phyloP scores from a whole-genome alignment of 164 flowering plant genomes.

The Aristolochia contorta region DNA sequence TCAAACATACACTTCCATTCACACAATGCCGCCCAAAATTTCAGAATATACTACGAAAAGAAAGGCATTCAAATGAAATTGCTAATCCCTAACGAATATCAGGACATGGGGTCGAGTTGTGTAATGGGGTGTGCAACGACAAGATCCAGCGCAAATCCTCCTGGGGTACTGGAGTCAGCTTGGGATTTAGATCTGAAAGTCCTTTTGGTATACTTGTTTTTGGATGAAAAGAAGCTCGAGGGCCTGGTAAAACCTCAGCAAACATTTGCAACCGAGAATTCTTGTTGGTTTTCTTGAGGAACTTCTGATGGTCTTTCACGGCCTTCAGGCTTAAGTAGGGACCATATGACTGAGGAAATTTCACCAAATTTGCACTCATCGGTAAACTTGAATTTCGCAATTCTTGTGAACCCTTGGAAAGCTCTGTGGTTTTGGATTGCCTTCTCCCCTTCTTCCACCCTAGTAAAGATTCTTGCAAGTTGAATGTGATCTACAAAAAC shows the following conservation, averaged over 20 bases:
- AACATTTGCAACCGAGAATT: constrained; percentile 27
- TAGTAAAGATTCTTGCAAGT: constrained; percentile 32
- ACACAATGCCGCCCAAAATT: no score
- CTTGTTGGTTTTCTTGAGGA: constrained; percentile 13
- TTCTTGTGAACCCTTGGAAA: constrained; percentile 2
- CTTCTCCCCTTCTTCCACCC: constrained; percentile 34
- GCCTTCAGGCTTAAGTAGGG: constrained; percentile 26
- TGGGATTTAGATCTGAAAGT: not conserved
- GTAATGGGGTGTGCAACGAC: no score
- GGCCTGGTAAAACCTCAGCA: constrained; percentile 18
- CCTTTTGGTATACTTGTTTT: constrained; percentile 9
- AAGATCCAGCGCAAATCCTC: no score
- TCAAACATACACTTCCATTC: no score
- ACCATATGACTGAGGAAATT: constrained; percentile 19
- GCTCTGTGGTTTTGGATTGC: constrained; percentile 4
- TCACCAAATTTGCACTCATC: constrained; percentile 16
- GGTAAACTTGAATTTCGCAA: constrained; percentile 3
- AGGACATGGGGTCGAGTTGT: no score
- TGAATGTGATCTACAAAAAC: constrained; percentile 47
- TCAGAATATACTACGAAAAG: no score
- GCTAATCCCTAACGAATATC: no score
- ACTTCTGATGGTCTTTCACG: constrained; percentile 4
- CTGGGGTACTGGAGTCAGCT: no score
- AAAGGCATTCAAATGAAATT: no score
- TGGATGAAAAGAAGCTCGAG: constrained; percentile 9